Conservation (phyloP, 345 rosid species). For the Streptanthus diversifolius region DNA sequence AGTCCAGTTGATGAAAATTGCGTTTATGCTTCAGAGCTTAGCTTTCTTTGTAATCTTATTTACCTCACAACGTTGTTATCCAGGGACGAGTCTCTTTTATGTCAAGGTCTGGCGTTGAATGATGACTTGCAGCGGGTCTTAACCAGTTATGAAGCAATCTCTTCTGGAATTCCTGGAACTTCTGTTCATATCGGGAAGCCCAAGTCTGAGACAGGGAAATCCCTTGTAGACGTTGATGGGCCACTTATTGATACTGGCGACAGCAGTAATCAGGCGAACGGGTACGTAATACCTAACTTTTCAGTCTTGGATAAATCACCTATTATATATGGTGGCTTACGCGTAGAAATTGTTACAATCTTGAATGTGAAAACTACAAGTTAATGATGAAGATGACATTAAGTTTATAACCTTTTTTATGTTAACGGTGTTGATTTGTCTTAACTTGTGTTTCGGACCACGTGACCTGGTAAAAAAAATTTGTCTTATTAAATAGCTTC, state of each 20-base stretch:
- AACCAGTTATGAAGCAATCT: constrained; percentile 79
- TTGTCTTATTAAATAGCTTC: constrained; percentile 3
- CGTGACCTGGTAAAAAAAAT: background rate
- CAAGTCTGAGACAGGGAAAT: constrained; percentile 50
- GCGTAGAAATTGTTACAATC: background rate
- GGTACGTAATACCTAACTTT: constrained; percentile 27
- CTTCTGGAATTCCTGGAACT: constrained; percentile 56
- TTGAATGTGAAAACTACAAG: constrained; percentile 3
- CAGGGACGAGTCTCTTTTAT: constrained; percentile 90
- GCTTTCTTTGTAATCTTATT: constrained; percentile 2
- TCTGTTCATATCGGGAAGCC: constrained; percentile 45
- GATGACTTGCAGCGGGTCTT: constrained; percentile 95
- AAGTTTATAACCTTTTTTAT: background rate
- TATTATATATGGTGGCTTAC: background rate
- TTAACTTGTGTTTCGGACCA: background rate
- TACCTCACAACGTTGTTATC: constrained; percentile 17
- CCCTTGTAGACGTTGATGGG: constrained; percentile 54
- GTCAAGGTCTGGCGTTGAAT: constrained; percentile 89
- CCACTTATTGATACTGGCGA: constrained; percentile 79
- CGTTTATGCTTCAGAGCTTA: background rate
- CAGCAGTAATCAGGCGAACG: constrained; percentile 45
- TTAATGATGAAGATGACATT: constrained; percentile 6
- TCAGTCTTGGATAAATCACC: background rate
- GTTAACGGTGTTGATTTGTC: background rate
- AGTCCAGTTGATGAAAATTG: background rate